Base-by-base conservation (phyloP, 768 basidiomycete species). In the Mycena epipterygia region DNA sequence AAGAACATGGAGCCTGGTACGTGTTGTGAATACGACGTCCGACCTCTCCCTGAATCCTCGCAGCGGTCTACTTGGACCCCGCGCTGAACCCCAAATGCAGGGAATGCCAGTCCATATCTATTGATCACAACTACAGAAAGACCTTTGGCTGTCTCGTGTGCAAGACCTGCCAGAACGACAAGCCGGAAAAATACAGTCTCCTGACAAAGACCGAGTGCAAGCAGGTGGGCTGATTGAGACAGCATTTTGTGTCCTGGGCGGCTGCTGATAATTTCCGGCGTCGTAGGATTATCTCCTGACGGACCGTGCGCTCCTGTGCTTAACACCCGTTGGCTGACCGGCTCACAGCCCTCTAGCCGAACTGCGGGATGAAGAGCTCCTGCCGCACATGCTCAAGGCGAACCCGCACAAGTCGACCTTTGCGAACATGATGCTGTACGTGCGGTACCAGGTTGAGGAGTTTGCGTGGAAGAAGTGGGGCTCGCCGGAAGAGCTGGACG, bases 391-490 rank as follows among this genome's bases (percentile, higher is more conserved):
- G 29, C 87, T 99, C 66, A 95, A 97, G 77, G 93, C 95, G 23
- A 98, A 98, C 79, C 97, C 95, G 5, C 96, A 98, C 83, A 93
- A 94, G 73, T 93, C 96, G 14, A 97, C 95, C 0, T 99, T 94
- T 78, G 94, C 94, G 39, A 99, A 99, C 84, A 99, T 99, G 98
- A 99, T 99, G 98, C 87, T 99, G 25, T 99, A 94, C 82, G 86
- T 98, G 6, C 91, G 98, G 37, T 93, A 85, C 76, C 97, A 99
- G 79, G 95, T 98, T 2, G 98, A 99, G 79, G 94, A 92, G 51
- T 98, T 97, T 81, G 97, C 98, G 6, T 98, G 93, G 93, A 92
- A 94, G 78, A 99, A 99, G 81, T 99, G 98, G 98, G 97, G 96
- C 0, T 94, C 95, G 1, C 88, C 95, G 12, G 96, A 98, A 79